Conservation (phyloP, 2,329 filamentous ascomycete genomes). For the Chalaropsis ovoidea region DNA sequence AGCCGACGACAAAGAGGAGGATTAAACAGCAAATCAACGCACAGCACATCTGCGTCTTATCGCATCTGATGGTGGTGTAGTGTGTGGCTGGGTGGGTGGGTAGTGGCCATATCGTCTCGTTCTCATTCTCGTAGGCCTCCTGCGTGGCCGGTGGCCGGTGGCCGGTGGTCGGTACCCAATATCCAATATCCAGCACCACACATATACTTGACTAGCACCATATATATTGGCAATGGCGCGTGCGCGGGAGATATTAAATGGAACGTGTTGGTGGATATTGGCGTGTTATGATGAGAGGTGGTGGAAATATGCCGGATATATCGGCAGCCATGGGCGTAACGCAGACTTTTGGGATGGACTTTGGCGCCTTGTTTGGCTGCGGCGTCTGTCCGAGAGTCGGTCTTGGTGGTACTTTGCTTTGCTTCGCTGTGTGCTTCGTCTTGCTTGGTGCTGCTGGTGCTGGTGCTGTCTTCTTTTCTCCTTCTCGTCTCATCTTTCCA, state of each 20-base stretch:
- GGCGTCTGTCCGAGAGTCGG: too few relatives aligned
- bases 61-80: not conserved
- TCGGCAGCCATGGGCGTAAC: not conserved
- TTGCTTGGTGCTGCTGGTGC: too few relatives aligned
- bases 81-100: not conserved
- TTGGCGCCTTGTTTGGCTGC: too few relatives aligned
- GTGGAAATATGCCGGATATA: constrained; percentile 8
- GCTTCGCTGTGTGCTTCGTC: too few relatives aligned
- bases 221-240: constrained; percentile 8
- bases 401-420: too few relatives aligned
- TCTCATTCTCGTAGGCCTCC: too few relatives aligned
- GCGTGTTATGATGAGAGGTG: not conserved
- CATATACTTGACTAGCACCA: constrained; percentile 4
- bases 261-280: not conserved
- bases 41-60: not conserved
- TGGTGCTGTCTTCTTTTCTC: too few relatives aligned
- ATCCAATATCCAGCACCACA: not conserved
- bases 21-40: not conserved
- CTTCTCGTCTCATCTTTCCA: constrained; percentile 10
- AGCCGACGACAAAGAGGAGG: not conserved
- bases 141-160: too few relatives aligned
- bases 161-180: not conserved
- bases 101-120: not conserved
- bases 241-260: constrained; percentile 8
- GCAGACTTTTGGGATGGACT: too few relatives aligned